A percentile compares a stretch with the other conserved stretches of the same genome.
These are phyloP conservation scores for Mortierella sp. DNA, from an alignment of 371 early-diverging fungal species.

Conservation along the genomic window DNA sequence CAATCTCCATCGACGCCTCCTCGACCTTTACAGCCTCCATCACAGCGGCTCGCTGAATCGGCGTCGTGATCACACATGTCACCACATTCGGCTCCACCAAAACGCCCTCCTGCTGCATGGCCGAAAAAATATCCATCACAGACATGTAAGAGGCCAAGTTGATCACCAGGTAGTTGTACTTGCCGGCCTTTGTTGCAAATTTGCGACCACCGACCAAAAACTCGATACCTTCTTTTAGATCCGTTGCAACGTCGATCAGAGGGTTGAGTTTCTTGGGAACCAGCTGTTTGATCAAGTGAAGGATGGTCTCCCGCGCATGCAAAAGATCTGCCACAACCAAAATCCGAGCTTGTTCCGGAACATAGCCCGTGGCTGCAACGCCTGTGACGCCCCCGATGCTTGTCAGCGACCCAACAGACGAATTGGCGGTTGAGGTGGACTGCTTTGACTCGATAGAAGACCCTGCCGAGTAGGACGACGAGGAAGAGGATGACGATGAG, in stretches of 20 bases:
- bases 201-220: constrained; percentile 40
- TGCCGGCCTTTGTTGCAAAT: constrained; percentile 3
- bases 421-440: constrained; percentile 14
- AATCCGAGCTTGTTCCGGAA: constrained; percentile 31
- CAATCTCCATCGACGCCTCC: constrained; percentile 40
- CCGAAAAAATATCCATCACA: constrained; percentile 61
- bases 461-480: constrained; percentile 15
- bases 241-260: constrained; percentile 36
- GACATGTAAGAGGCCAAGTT: constrained; percentile 65
- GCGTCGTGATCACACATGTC: constrained; percentile 69
- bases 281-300: constrained; percentile 41
- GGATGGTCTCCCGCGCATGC: constrained; percentile 46
- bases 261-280: constrained; percentile 36
- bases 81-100: constrained; percentile 61
- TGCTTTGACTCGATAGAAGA: constrained; percentile 20
- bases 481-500: constrained; percentile 24
- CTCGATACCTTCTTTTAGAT: constrained; percentile 39
- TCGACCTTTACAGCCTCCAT: constrained; percentile 64
- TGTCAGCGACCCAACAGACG: constrained; percentile 11
- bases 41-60: constrained; percentile 69
- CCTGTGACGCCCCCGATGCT: background rate
- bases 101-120: constrained; percentile 57
- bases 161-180: constrained; percentile 67
- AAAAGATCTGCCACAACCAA: constrained; percentile 41
- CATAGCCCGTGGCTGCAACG: background rate